A percentile compares a stretch with the other conserved stretches of the same genome.
phyloP scores from a whole-genome alignment of 2,329 filamentous ascomycete species.

The Aspergillus felis region DNA sequence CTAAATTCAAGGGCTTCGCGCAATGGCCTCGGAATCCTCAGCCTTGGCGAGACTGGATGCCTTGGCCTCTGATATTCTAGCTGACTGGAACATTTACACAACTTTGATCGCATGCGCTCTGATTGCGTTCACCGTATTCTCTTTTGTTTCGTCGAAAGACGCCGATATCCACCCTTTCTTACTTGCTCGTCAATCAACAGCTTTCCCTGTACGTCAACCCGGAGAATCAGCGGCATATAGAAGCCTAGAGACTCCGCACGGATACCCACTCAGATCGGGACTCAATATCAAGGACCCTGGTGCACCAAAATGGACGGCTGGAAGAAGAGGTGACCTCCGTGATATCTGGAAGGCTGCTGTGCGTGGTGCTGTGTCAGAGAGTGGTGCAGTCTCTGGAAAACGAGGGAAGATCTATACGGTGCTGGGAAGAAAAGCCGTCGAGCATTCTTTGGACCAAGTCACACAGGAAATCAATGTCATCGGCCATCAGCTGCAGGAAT shows the following conservation, averaged over 20 bases:
- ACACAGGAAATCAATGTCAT: slow-evolving; percentile 85
- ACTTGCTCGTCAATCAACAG: slow-evolving; percentile 75
- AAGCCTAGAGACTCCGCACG: slow-evolving; percentile 78
- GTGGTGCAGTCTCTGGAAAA: slow-evolving; percentile 58
- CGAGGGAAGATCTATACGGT: slow-evolving; percentile 73
- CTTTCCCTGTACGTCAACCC: slow-evolving; percentile 73
- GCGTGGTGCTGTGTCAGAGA: slow-evolving; percentile 59
- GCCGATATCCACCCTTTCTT: slow-evolving; percentile 91
- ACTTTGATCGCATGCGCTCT: slow-evolving; percentile 67
- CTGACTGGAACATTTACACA: slow-evolving; percentile 79
- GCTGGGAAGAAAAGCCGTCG: slow-evolving; percentile 67
- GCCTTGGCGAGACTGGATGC: slow-evolving; percentile 67
- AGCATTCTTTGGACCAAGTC: slow-evolving; percentile 68
- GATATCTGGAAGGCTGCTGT: slow-evolving; percentile 82
- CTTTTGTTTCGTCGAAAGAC: slow-evolving; percentile 67
- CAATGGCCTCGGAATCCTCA: slow-evolving; percentile 45
- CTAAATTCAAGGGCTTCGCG: slow-evolving; percentile 6
- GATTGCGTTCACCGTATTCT: slow-evolving; percentile 64
- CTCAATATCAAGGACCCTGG: slow-evolving; percentile 78
- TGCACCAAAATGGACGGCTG: slow-evolving; percentile 75
- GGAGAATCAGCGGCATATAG: slow-evolving; percentile 84
- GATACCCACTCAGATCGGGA: slow-evolving; percentile 72
- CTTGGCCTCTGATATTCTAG: slow-evolving; percentile 63
- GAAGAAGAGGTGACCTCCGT: slow-evolving; percentile 81
- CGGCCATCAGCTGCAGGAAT: slow-evolving; percentile 70